Conservation (phyloP, 176 grass and related monocot genomes). For the Otatea glauca region DNA sequence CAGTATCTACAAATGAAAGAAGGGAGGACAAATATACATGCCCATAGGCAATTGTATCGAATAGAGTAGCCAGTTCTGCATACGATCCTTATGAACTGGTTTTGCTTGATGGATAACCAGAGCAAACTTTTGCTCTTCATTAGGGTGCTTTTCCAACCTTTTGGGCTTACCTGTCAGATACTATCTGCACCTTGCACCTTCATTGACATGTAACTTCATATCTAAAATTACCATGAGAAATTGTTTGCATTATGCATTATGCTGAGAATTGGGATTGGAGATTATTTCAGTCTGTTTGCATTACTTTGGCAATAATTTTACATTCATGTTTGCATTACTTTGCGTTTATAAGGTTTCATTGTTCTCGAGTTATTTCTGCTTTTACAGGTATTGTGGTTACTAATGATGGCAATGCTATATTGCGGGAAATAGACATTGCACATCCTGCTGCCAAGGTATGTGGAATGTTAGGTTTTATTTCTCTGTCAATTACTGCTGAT, state of each 20-base stretch:
- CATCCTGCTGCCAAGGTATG: conserved; percentile 96
- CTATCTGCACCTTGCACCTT: background rate
- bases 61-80: background rate
- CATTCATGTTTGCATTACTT: conserved; percentile 10
- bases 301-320: background rate
- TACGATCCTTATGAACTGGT: background rate
- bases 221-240: background rate
- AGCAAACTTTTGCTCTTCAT: conserved; percentile 3
- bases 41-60: background rate
- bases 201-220: conserved; percentile 2
- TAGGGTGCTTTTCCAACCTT: background rate
- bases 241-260: background rate
- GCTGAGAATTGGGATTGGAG: background rate
- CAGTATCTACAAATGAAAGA: background rate
- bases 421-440: conserved; percentile 93
- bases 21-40: background rate
- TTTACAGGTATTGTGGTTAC: conserved; percentile 91
- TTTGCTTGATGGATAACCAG: conserved; percentile 1
- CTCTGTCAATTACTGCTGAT: background rate
- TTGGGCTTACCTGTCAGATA: background rate
- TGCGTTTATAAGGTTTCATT: conserved; percentile 13
- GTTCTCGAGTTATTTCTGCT: conserved; percentile 29
- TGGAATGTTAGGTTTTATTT: background rate
- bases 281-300: conserved; percentile 13
- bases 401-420: conserved; percentile 97